Base-by-base conservation (phyloP, 148 eudicot species). In the Vaccinium macrocarpon region DNA sequence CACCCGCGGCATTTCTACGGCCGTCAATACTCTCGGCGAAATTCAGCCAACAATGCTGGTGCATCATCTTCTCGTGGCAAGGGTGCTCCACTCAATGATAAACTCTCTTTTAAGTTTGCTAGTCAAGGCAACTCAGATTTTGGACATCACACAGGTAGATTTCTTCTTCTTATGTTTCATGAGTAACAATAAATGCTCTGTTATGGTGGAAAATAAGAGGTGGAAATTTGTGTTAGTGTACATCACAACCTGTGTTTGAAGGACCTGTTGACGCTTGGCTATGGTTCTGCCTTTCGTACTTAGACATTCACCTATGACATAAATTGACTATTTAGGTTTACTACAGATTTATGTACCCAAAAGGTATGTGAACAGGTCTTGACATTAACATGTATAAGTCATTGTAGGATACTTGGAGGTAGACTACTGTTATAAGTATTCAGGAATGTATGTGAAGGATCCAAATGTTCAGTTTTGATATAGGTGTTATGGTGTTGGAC, bases 21-120 rank as follows among this genome's bases (percentile, higher is more conserved):
- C 29, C 91, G 88, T 57, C 92, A 92, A 25, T 92, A 91, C 70
- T 88, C 92, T 27, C 91, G 95, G 27, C 85, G 92, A 79, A 93
- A 87, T 80, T 84, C 90, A 68, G 76, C 76, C 66, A 87, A 86
- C 76, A 79, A 85, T 89, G 87, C 85, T 72, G 88, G 86, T 84
- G 87, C 94, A 59, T 94, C 98, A 68, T 82, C 93, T 87, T 89
- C 90, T 68, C 85, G 82, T 75, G 89, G 85, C 85, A 92, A 90
- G 87, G 80, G 80, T 83, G 84, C 55, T 83, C 91, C 71, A 6
- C 83, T 50, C 12, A 91, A 90, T 78, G 86, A 88, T 35, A 91
- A 85, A 83, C 42, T 85, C 84, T 86, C 88, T 80, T 89, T 89
- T 84, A 92, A 89, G 84, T 74, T 87, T 77, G 90, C 90, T 62